phyloP scores from a whole-genome alignment of 352 stramenopile genomes.

The Phytophthora pseudosyringae region DNA sequence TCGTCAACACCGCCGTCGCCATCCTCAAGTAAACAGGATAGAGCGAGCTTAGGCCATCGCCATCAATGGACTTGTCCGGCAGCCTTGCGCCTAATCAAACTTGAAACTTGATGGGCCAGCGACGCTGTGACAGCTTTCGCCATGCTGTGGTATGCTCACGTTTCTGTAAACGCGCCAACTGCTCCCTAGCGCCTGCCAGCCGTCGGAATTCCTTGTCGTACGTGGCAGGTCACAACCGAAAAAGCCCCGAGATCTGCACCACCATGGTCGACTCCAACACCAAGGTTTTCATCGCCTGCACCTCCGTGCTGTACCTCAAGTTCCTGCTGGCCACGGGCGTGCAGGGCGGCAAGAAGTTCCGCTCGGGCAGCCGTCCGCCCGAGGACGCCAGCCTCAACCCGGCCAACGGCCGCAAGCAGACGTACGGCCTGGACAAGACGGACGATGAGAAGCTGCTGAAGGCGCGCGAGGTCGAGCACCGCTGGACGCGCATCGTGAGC shows the following conservation, averaged over 20 bases:
- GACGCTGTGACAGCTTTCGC: constrained; percentile 7
- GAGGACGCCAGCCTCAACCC: constrained; percentile 51
- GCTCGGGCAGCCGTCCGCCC: constrained; percentile 50
- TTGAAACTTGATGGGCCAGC: constrained; percentile 8
- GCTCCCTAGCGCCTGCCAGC: constrained; percentile 4
- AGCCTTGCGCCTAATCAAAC: not conserved
- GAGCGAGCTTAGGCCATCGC: constrained; percentile 1
- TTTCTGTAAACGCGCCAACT: constrained; percentile 26
- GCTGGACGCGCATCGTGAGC: constrained; percentile 57
- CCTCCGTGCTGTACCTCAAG: constrained; percentile 72
- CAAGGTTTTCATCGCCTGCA: constrained; percentile 68
- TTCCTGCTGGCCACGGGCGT: constrained; percentile 55
- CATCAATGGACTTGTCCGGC: constrained; percentile 11
- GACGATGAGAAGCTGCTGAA: constrained; percentile 44
- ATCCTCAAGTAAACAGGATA: constrained; percentile 19
- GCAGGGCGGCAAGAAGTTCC: constrained; percentile 62
- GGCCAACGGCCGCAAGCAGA: constrained; percentile 37
- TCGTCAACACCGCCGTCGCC: constrained; percentile 34
- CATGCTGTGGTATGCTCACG: not conserved
- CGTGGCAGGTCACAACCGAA: constrained; percentile 19
- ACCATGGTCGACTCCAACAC: constrained; percentile 33
- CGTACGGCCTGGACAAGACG: constrained; percentile 36
- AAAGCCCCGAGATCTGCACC: constrained; percentile 3
- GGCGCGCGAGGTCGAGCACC: constrained; percentile 42
- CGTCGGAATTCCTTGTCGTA: constrained; percentile 16